A percentile compares a stretch with the other conserved stretches of the same genome.
phyloP scores from a whole-genome alignment of 2,329 filamentous ascomycete genomes.

The Magnaporthiopsis rhizophila region DNA sequence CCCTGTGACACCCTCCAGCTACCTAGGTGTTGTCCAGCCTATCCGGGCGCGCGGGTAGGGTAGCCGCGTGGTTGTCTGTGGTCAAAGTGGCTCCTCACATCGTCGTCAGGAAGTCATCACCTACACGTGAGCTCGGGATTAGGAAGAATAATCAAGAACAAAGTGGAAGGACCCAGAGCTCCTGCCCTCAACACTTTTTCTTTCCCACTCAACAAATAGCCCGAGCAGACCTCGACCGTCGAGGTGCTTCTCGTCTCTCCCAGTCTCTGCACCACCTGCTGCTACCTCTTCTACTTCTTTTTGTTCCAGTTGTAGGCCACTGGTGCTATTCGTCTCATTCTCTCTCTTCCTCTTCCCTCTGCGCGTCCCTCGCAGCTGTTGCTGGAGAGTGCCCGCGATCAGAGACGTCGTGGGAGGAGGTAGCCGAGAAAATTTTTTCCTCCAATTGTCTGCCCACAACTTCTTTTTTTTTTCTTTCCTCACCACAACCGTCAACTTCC shows the following conservation, averaged over 20 bases:
- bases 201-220: background rate
- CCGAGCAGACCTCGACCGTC: background rate
- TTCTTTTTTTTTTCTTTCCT: background rate
- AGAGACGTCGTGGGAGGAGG: background rate
- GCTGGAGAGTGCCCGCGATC: background rate
- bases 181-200: too few species aligned
- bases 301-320: background rate
- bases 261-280: background rate
- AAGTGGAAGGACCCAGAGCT: background rate
- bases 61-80: background rate
- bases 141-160: too few species aligned
- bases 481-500: background rate
- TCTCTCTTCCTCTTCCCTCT: background rate
- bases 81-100: background rate
- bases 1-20: too few species aligned
- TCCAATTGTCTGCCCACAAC: background rate
- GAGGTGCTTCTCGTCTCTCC: background rate
- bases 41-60: too few species aligned
- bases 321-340: background rate
- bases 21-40: too few species aligned
- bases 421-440: background rate
- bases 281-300: too few species aligned
- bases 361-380: background rate
- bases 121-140: background rate
- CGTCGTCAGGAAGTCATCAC: background rate